These are phyloP conservation scores for Xylaria intraflava DNA, from an alignment of 495 filamentous ascomycete genomes.

Conservation along the genomic window DNA sequence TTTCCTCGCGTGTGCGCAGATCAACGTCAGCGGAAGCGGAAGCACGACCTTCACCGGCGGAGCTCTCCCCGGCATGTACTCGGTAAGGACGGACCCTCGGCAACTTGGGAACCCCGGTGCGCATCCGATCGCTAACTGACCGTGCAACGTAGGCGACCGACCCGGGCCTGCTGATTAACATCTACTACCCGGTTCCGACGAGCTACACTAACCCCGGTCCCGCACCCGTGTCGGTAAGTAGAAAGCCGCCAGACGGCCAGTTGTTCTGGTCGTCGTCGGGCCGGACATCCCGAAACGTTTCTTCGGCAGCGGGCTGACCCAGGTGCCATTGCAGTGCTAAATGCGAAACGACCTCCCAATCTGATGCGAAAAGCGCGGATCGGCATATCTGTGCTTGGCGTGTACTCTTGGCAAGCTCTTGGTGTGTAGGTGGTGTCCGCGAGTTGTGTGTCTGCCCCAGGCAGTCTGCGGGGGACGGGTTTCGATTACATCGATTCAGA, in stretches of 20 bases:
- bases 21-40: constrained; percentile 35
- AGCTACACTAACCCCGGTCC: constrained; percentile 43
- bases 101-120: neutral
- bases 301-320: no score
- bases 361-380: no score
- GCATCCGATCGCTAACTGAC: neutral
- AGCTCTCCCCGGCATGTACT: constrained; percentile 37
- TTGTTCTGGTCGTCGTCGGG: neutral
- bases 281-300: neutral
- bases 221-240: constrained; percentile 6
- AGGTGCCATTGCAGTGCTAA: no score
- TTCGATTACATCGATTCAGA: no score
- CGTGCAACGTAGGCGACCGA: constrained; percentile 19
- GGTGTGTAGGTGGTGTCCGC: no score
- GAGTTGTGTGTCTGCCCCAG: no score
- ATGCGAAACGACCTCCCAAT: no score
- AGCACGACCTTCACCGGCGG: constrained; percentile 31
- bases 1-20: constrained; percentile 42
- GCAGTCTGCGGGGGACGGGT: no score
- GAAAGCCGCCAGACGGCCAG: neutral
- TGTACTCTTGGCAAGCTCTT: no score
- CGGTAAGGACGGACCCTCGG: constrained; percentile 2
- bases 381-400: no score
- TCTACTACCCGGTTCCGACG: constrained; percentile 36
- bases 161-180: constrained; percentile 39